These are phyloP conservation scores for Chaetomium globosum DNA, from an alignment of 2,329 filamentous ascomycete genomes.

Conservation along the genomic window DNA sequence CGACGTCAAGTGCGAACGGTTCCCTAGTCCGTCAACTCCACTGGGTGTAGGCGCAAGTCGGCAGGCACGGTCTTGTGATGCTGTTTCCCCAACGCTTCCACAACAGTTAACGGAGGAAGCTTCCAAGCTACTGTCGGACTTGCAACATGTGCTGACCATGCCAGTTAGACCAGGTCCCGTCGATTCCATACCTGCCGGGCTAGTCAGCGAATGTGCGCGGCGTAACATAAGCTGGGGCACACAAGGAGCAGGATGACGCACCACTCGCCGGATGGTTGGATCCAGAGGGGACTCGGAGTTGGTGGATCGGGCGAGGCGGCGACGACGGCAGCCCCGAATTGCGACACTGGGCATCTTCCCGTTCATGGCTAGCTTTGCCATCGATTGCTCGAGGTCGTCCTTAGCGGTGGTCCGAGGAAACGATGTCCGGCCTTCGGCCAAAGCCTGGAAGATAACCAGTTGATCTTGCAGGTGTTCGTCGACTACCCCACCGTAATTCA, in stretches of 20 bases:
- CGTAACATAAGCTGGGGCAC: constrained; percentile 12
- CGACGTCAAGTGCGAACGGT: constrained; percentile 33
- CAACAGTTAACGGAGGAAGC: constrained; percentile 6
- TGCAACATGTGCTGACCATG: constrained; percentile 24
- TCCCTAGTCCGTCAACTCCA: not conserved
- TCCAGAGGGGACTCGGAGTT: constrained; percentile 32
- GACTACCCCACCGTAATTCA: constrained; percentile 50
- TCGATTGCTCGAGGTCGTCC: constrained; percentile 37
- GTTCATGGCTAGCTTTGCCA: constrained; percentile 41
- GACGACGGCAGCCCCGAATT: constrained; percentile 26
- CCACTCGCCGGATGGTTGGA: constrained; percentile 39
- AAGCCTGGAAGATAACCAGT: constrained; percentile 61
- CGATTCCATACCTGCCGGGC: constrained; percentile 59
- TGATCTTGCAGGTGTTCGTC: constrained; percentile 65
- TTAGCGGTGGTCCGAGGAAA: constrained; percentile 44
- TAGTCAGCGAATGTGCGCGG: constrained; percentile 29
- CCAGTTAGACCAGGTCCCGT: constrained; percentile 65
- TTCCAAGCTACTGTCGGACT: not conserved
- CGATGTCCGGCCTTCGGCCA: constrained; percentile 56
- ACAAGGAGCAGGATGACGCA: constrained; percentile 27
- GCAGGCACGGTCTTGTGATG: constrained; percentile 29
- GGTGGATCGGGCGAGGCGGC: constrained; percentile 19
- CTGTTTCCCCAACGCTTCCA: constrained; percentile 13
- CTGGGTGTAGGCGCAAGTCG: constrained; percentile 8
- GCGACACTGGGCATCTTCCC: constrained; percentile 38